Evolutionary conservation across 1,284 basidiomycete genomes (phyloP), one percentile per base, ranked within the genome.

Genomic region (Pseudozyma thailandica): DNA sequence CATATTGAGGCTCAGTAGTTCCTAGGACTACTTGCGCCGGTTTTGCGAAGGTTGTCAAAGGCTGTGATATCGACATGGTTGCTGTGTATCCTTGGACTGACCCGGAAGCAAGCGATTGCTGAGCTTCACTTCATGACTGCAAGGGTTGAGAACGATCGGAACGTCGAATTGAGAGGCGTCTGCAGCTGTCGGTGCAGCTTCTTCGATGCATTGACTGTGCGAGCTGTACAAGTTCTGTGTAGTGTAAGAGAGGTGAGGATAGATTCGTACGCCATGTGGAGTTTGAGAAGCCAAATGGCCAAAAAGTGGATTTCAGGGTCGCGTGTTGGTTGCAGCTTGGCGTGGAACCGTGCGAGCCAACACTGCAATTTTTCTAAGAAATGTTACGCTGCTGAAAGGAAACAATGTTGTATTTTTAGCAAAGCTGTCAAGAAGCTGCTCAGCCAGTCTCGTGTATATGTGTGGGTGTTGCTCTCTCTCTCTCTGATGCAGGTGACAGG

Each of bases 1-100:
- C 16, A 21, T 30, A 23, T n/a, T 31, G 30, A n/a, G 20, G 30
- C 9, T 42, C 44, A 31, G 46, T 50, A 2, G 52, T 56, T 38
- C 63, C 63, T 21, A 66, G 52, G 44, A 66, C 46, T 26, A 66
- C 63, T 28, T 66, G 63, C 16, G 45, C 43, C 16, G 57, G 57
- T 18, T 42, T 43, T 21, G 45, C 10, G 21, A 53, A 60, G 4
- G 28, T 23, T 25, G 57, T 47, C 4, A 50, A 33, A 37, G 57
- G 39, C 41, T 41, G 31, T 20, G 25, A n/a, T n/a, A n/a, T 47
- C 2, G 52, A 42, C n/a, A 39, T 10, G 56, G 59, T 65, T 35
- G 6, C n/a, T 12, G 8, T 5, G 6, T 9, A 16, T 16, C 8
- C 8, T 35, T 7, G 33, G n/a, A n/a, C n/a, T n/a, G n/a, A n/a